A percentile compares a stretch with the other conserved stretches of the same genome.
These are phyloP conservation scores for Xylariaceae sp. DNA, from an alignment of 2,329 filamentous ascomycete genomes.

Conservation along the genomic window DNA sequence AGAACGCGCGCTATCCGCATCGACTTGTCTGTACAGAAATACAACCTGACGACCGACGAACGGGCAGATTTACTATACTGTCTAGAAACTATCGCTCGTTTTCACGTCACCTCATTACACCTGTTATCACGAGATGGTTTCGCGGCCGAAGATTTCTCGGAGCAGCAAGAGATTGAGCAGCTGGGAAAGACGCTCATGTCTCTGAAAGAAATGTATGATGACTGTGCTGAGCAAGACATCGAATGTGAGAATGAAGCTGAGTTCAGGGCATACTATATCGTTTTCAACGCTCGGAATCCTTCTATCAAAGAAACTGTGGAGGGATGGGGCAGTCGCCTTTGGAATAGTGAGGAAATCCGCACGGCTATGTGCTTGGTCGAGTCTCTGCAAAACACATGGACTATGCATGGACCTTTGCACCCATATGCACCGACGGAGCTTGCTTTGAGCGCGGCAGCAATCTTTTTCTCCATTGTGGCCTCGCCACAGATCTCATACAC, in stretches of 20 bases:
- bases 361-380: slow-evolving; percentile 58
- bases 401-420: slow-evolving; percentile 52
- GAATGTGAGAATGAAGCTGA: slow-evolving; percentile 58
- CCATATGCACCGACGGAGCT: slow-evolving; percentile 44
- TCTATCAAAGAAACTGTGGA: slow-evolving; percentile 51
- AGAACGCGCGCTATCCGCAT: slow-evolving; percentile 61
- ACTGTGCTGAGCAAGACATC: slow-evolving; percentile 55
- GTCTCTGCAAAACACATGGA: slow-evolving; percentile 53
- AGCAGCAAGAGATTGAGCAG: slow-evolving; percentile 64
- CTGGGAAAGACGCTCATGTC: slow-evolving; percentile 61
- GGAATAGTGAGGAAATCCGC: slow-evolving; percentile 54
- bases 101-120: slow-evolving; percentile 61
- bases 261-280: slow-evolving; percentile 60
- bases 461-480: slow-evolving; percentile 57
- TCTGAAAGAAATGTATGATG: slow-evolving; percentile 60
- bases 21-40: slow-evolving; percentile 61
- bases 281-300: slow-evolving; percentile 57
- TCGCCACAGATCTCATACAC: slow-evolving; percentile 57
- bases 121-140: slow-evolving; percentile 54
- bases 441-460: slow-evolving; percentile 45
- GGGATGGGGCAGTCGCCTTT: slow-evolving; percentile 52
- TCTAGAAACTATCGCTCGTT: slow-evolving; percentile 60
- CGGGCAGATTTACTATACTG: slow-evolving; percentile 56
- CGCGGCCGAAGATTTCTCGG: slow-evolving; percentile 55
- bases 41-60: slow-evolving; percentile 52